Conservation (phyloP, 2,329 filamentous ascomycete genomes). For the Metarhizium brunneum region DNA sequence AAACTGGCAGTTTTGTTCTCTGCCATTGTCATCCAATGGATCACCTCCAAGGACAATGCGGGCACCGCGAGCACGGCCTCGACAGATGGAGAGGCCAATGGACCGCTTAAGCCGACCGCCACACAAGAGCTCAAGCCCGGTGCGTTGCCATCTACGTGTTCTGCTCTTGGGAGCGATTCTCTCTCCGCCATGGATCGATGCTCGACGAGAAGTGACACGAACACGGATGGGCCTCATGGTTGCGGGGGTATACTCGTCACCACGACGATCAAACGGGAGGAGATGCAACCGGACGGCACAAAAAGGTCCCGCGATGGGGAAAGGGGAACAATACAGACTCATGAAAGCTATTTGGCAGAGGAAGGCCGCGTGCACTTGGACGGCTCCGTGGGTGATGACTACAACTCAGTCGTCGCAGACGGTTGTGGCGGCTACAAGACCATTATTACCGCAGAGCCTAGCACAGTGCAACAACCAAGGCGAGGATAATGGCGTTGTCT, state of each 20-base stretch:
- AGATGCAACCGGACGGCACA: constrained; percentile 12
- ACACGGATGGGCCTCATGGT: background rate
- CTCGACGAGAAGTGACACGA: background rate
- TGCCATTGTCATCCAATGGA: constrained; percentile 53
- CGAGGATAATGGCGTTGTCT: no score
- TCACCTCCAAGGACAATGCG: constrained; percentile 37
- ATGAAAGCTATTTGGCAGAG: no score
- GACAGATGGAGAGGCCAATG: constrained; percentile 4
- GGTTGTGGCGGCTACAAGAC: no score
- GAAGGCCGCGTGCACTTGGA: no score
- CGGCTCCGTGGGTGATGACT: no score
- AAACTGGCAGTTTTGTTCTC: constrained; percentile 43
- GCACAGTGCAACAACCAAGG: no score
- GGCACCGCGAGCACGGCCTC: constrained; percentile 19
- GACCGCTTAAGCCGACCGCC: background rate
- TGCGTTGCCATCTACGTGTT: background rate
- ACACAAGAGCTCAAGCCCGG: constrained; percentile 1
- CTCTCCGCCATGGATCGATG: background rate
- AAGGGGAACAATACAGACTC: no score
- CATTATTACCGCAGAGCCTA: no score
- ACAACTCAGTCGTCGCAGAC: no score
- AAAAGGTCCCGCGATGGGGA: background rate
- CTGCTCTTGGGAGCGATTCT: background rate
- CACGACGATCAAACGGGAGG: constrained; percentile 27
- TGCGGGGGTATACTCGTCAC: constrained; percentile 23